These are phyloP conservation scores for Aspergillus latus DNA, from an alignment of 2,329 filamentous ascomycete genomes.

Conservation along the genomic window DNA sequence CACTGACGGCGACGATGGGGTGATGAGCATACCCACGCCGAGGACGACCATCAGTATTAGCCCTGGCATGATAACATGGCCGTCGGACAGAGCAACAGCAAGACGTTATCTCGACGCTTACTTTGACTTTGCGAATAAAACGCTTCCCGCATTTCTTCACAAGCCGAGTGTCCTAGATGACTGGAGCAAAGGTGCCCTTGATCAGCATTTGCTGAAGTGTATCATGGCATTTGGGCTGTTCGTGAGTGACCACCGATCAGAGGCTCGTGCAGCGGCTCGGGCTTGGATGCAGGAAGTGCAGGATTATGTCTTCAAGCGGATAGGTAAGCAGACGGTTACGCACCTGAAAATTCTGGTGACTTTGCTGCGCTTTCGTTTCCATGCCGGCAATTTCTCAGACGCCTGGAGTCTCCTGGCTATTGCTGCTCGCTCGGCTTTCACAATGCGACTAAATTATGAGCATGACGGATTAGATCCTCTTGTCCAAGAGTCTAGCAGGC, in stretches of 20 bases:
- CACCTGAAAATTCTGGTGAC: neutral
- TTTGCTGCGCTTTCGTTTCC: neutral
- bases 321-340: neutral
- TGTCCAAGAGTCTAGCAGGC: slow-evolving; percentile 1
- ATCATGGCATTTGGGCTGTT: slow-evolving; percentile 2
- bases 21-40: neutral
- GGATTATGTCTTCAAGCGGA: neutral
- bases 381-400: neutral
- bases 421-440: slow-evolving; percentile 7
- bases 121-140: neutral
- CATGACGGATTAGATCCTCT: neutral
- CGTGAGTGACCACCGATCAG: neutral
- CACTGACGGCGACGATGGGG: neutral
- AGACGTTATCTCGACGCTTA: slow-evolving; percentile 1
- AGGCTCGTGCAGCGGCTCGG: neutral
- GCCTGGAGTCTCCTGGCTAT: slow-evolving; percentile 2
- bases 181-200: neutral
- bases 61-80: neutral
- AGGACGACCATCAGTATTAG: neutral
- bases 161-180: neutral
- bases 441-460: slow-evolving; percentile 5
- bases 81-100: neutral
- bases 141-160: neutral
- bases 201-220: neutral
- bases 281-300: slow-evolving; percentile 1